These are phyloP conservation scores for Adansonia digitata DNA, from an alignment of 345 rosid species.

Conservation along the genomic window DNA sequence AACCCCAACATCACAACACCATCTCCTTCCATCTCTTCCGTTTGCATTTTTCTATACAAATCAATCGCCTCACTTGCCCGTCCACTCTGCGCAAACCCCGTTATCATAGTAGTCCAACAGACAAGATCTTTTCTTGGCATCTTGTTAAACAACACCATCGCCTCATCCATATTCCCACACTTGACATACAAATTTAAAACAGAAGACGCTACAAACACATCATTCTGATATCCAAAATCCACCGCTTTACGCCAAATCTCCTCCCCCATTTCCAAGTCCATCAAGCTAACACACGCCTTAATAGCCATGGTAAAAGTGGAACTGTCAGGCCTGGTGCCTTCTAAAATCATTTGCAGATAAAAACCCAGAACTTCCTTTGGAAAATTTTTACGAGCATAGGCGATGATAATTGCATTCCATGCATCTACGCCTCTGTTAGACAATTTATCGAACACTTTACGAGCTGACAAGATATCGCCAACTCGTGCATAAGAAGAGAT, in stretches of 20 bases:
- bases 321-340: conserved; percentile 60
- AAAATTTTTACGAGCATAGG: conserved; percentile 40
- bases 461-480: conserved; percentile 42
- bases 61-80: conserved; percentile 44
- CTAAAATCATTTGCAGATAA: conserved; percentile 47
- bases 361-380: conserved; percentile 44
- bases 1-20: conserved; percentile 49
- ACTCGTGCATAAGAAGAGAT: conserved; percentile 19
- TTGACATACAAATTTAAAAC: conserved; percentile 63
- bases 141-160: conserved; percentile 43
- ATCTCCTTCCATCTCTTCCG: conserved; percentile 57
- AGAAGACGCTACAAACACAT: conserved; percentile 69
- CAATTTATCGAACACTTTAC: conserved; percentile 23
- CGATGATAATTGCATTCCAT: conserved; percentile 57
- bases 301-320: conserved; percentile 61
- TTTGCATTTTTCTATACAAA: conserved; percentile 49
- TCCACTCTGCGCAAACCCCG: conserved; percentile 45
- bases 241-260: conserved; percentile 49
- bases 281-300: conserved; percentile 56
- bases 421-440: conserved; percentile 38
- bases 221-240: conserved; percentile 51
- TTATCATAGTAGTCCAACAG: conserved; percentile 71
- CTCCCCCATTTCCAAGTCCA: conserved; percentile 43
- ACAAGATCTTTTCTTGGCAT: conserved; percentile 57
- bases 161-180: conserved; percentile 48